Conservation (phyloP, 2,329 filamentous ascomycete species). For the Botrytis porri region DNA sequence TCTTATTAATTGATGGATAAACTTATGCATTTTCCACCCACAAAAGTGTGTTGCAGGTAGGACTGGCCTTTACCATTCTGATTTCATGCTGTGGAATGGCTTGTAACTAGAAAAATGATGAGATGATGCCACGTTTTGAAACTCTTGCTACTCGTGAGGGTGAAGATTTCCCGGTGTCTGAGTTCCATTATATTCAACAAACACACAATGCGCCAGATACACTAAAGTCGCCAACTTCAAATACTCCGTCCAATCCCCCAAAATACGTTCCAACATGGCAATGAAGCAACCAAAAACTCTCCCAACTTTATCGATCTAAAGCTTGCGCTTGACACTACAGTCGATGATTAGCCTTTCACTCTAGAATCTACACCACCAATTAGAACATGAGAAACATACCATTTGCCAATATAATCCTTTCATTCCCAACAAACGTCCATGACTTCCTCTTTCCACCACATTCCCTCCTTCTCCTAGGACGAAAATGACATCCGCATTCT, state of each 20-base stretch:
- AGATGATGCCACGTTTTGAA: background rate
- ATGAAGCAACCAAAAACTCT: background rate
- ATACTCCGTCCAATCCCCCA: background rate
- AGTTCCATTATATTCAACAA: background rate
- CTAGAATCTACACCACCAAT: background rate
- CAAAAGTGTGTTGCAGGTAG: too few relatives aligned
- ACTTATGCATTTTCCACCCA: background rate
- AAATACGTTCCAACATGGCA: background rate
- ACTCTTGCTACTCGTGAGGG: background rate
- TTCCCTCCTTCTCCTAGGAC: constrained; percentile 33
- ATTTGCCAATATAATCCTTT: constrained; percentile 36
- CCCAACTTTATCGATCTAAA: constrained; percentile 8
- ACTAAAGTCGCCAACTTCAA: background rate
- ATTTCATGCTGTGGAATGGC: too few relatives aligned
- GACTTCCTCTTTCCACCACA: constrained; percentile 34
- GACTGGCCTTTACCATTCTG: background rate
- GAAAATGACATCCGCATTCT: constrained; percentile 54
- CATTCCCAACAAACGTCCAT: constrained; percentile 27
- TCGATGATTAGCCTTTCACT: constrained; percentile 12
- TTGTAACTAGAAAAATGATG: background rate
- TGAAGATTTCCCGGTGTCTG: background rate
- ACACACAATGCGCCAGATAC: background rate
- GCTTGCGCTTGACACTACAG: constrained; percentile 27
- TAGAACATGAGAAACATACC: constrained; percentile 22
- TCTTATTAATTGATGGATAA: background rate